Percentiles rank a stretch among this genome's conserved stretches.
Conservation (phyloP, 768 basidiomycete species). For the Omphalotus guepiniiformis region DNA sequence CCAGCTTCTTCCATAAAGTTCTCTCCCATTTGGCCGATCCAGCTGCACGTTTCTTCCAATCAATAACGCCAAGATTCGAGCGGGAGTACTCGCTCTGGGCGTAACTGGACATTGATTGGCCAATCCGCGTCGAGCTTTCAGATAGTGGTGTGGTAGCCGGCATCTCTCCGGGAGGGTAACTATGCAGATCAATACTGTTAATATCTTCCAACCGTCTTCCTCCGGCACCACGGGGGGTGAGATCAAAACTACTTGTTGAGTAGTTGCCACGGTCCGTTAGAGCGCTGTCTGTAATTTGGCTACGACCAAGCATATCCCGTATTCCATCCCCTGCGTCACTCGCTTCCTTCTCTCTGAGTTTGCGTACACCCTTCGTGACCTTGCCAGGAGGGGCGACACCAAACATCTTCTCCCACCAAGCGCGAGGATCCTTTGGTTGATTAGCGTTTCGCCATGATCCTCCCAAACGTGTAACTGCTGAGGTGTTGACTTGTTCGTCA, state of each 20-base stretch:
- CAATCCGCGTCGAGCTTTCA: conserved; percentile 28
- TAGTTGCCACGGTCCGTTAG: neutral
- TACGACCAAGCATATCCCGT: conserved; percentile 55
- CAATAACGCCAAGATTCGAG: conserved; percentile 68
- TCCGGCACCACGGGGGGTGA: conserved; percentile 37
- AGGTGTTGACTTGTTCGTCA: conserved; percentile 94
- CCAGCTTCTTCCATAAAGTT: conserved; percentile 97
- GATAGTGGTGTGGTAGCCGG: conserved; percentile 32
- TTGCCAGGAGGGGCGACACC: conserved; percentile 67
- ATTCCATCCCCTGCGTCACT: conserved; percentile 53
- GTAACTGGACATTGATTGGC: conserved; percentile 29
- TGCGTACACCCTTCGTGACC: conserved; percentile 81
- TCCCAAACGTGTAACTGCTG: conserved; percentile 84
- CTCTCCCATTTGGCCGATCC: conserved; percentile 89
- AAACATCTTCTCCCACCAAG: conserved; percentile 72
- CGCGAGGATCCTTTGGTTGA: conserved; percentile 69
- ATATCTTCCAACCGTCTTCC: conserved; percentile 62
- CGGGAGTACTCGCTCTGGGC: conserved; percentile 56
- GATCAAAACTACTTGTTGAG: conserved; percentile 36
- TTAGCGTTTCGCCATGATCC: conserved; percentile 88
- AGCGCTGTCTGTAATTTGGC: conserved; percentile 18
- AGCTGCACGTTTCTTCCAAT: conserved; percentile 62
- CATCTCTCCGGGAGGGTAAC: conserved; percentile 50
- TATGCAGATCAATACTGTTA: conserved; percentile 61
- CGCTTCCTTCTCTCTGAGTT: conserved; percentile 79